A percentile compares a stretch with the other conserved stretches of the same genome.
Evolutionary conservation across 345 rosid species (phyloP).

Genomic region (Acer campestre): DNA sequence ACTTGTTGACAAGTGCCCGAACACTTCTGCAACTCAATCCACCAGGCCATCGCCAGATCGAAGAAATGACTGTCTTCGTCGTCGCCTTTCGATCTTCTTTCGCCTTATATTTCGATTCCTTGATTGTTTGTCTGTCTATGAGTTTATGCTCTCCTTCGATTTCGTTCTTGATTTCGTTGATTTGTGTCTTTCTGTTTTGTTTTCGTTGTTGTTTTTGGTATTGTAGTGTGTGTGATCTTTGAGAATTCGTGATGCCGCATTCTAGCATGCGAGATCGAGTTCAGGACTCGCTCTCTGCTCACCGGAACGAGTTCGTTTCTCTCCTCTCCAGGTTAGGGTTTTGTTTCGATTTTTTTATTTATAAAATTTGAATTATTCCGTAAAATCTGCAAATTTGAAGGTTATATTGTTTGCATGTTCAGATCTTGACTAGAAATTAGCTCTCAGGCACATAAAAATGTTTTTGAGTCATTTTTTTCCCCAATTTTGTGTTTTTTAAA

Average conservation of each 20-base stretch:
- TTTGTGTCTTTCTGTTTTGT: background rate
- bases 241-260: conserved; percentile 27
- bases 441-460: background rate
- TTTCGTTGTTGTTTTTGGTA: background rate
- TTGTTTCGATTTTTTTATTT: background rate
- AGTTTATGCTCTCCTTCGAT: background rate
- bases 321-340: conserved; percentile 51
- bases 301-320: conserved; percentile 53
- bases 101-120: background rate
- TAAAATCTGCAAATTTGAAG: background rate
- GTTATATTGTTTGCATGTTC: background rate
- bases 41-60: conserved; percentile 13
- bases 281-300: conserved; percentile 48
- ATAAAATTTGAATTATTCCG: too few species aligned
- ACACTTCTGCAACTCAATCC: background rate
- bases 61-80: conserved; percentile 19
- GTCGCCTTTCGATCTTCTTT: background rate
- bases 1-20: conserved; percentile 34
- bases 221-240: conserved; percentile 25
- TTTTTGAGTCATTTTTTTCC: background rate
- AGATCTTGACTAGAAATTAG: background rate
- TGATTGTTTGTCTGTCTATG: background rate
- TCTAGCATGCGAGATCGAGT: conserved; percentile 48
- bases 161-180: background rate
- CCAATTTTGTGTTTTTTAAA: background rate